These are phyloP conservation scores for Globisporangium ultimum DNA, from an alignment of 352 stramenopile genomes.

Conservation along the genomic window DNA sequence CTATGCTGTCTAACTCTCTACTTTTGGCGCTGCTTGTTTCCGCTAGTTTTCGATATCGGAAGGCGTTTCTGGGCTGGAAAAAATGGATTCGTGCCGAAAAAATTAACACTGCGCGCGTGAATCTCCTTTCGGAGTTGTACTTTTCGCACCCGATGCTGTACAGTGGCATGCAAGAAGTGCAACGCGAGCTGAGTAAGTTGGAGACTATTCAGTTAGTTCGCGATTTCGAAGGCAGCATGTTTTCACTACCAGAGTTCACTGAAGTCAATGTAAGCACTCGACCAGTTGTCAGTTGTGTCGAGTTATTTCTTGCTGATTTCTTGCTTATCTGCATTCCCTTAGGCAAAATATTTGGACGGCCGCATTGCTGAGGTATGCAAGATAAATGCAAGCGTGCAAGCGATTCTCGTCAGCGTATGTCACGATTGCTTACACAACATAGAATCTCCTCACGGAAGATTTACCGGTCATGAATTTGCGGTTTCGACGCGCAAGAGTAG, in stretches of 20 bases:
- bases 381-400: constrained; percentile 30
- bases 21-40: neutral
- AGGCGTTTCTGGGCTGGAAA: constrained; percentile 59
- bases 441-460: constrained; percentile 30
- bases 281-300: no score
- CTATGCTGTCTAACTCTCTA: neutral
- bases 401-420: constrained; percentile 33
- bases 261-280: constrained; percentile 30
- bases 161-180: constrained; percentile 31
- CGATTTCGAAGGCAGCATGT: constrained; percentile 38
- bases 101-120: constrained; percentile 35
- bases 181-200: constrained; percentile 23
- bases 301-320: neutral
- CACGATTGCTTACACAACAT: constrained; percentile 33
- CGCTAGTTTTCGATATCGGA: constrained; percentile 60
- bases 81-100: constrained; percentile 43
- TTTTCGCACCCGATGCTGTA: constrained; percentile 43
- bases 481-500: constrained; percentile 55
- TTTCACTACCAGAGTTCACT: constrained; percentile 28
- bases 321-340: neutral
- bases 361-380: constrained; percentile 22
- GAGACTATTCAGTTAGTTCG: constrained; percentile 35
- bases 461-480: constrained; percentile 51
- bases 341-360: constrained; percentile 15
- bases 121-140: constrained; percentile 39